Evolutionary conservation across 306 rosid species (phyloP), one percentile per base, ranked within the genome.

Genomic region (Oxytropis ochrocephala): DNA sequence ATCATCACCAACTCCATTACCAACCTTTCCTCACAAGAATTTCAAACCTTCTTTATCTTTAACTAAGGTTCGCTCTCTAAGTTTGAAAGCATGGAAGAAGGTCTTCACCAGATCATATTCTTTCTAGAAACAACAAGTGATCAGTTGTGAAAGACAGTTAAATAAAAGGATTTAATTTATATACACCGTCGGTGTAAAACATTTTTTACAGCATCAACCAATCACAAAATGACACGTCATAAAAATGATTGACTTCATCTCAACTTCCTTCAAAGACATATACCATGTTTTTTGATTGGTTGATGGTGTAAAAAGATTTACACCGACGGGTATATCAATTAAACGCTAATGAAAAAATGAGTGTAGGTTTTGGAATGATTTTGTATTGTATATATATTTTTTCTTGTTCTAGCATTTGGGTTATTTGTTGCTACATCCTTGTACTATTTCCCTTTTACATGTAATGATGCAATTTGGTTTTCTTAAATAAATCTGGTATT

Each of bases 11-110:
- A 48, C 21, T 33, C 53, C 83, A 18, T 29, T 38, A 38, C 50
- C 85, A 49, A 19, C 16, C 6, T 35, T 83, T 62, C 61, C 64
- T 72, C 74, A 67, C 33, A 79, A 60, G 32, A 63, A 70, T 6
- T 63, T 77, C 2, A 86, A 67, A 73, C 77, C 81, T 32, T 80
- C 83, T 75, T 69, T 87, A 56, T 62, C 90, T 60, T 83, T 89
- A 57, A 85, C 76, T 9, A 87, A 29, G 85, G 85, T 87, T 77
- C 74, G 88, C 11, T 89, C 98, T 61, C 68, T 92, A 3, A 89
- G 89, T 70, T 74, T 78, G 79, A 89, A 87, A 74, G 92, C 98
- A 5, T 85, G 81, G 94, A 89, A 85, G 56, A 87, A 81, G 51
- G 80, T 87, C 21, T 85, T 92, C 70, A 38, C 83, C 12, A 84